A percentile compares a stretch with the other conserved stretches of the same genome.
Conservation (phyloP, 2,329 filamentous ascomycete genomes). For the Diaporthe aspalathi region DNA sequence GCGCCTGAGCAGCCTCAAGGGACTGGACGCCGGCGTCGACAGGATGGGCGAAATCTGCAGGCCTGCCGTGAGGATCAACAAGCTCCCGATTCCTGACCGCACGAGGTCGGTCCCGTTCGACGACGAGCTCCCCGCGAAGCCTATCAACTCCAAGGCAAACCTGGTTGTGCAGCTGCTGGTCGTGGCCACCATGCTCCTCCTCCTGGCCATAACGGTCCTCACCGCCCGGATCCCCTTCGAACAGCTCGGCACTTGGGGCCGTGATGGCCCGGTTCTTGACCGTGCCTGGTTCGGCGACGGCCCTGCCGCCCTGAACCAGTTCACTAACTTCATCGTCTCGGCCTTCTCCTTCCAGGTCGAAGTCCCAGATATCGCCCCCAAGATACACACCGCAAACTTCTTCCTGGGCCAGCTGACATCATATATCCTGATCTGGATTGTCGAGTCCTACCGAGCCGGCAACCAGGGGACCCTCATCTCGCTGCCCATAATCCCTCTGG, state of each 20-base stretch:
- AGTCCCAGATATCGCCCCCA: background rate
- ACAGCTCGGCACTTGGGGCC: background rate
- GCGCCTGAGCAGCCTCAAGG: background rate
- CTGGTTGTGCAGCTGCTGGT: background rate
- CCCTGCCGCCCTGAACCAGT: background rate
- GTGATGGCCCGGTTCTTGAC: background rate
- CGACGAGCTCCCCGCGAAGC: constrained; percentile 2
- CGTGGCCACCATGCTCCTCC: background rate
- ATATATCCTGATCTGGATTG: constrained; percentile 8
- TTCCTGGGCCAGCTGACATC: constrained; percentile 8
- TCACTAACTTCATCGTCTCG: background rate
- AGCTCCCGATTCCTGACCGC: background rate
- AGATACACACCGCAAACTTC: constrained; percentile 8
- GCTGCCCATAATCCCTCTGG: background rate
- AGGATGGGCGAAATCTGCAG: background rate
- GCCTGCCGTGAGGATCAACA: constrained; percentile 12
- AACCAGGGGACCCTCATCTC: constrained; percentile 10
- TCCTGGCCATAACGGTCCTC: background rate
- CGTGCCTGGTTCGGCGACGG: background rate
- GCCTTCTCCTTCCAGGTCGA: constrained; percentile 1
- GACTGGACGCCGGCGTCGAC: background rate
- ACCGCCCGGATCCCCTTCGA: background rate
- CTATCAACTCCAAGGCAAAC: background rate
- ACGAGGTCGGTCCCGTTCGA: background rate
- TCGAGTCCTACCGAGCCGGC: constrained; percentile 9